Evolutionary conservation across 495 filamentous ascomycete genomes (phyloP), one percentile per base, ranked within the genome.

Genomic region (Apodospora peruviana): DNA sequence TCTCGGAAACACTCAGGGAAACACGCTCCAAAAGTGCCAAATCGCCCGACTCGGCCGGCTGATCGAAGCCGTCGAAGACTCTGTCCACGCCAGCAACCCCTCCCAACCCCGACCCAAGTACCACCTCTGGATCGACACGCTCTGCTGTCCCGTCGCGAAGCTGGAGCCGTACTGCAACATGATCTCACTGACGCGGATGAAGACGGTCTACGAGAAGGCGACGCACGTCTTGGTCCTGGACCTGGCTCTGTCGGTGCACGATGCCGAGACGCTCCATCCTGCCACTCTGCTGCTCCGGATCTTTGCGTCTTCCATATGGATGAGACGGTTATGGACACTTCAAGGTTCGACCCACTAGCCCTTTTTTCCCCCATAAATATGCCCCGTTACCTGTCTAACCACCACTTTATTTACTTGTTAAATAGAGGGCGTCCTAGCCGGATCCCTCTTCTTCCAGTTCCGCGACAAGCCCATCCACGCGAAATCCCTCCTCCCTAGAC

Each of bases 81-180:
- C 11, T n/a, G 21, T 46, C 35, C n/a, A 11, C 11, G 36, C 25
- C 1, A 12, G 5, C 1, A 19, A 44, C 16, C 22, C 38, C 18
- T 25, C 27, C 9, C 8, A 44, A n/a, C 24, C 47, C 8, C 22
- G 12, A 9, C 36, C 29, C 40, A 47, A 34, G 8, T 57, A 41
- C 36, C 48, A 43, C 10, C 22, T 69, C 23, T 68, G 65, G 63
- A 51, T 66, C 34, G 65, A 68, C 43, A 65, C 65, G 9, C 55
- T 68, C 1, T 62, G 56, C 39, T 66, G 63, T 39, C 64, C 64
- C 3, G 50, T 59, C 16, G 38, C 25, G 4, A 36, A 20, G 18
- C 36, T 50, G 3, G 34, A 57, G 14, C 50, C 34, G 16, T 27
- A 50, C 11, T 36, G 40, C 2, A 62, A 63, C 45, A 36, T 32